phyloP scores from a whole-genome alignment of 2,329 filamentous ascomycete genomes.

The Chrysoporthe austroafricana region DNA sequence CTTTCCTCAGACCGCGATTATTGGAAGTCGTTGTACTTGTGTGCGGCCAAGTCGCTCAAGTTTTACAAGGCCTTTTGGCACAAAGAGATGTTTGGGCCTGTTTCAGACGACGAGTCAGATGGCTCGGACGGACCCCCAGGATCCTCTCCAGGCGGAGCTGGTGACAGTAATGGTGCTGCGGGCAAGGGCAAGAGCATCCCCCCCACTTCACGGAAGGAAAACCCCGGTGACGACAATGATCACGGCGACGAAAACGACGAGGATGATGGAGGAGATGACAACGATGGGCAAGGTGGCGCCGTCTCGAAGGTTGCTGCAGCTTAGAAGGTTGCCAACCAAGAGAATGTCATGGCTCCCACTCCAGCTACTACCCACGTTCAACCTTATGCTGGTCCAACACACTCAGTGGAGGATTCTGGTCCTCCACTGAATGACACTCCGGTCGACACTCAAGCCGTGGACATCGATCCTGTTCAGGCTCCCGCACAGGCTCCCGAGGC shows the following conservation, averaged over 20 bases:
- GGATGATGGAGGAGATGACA: conserved; percentile 5
- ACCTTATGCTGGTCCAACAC: background rate
- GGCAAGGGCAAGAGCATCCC: background rate
- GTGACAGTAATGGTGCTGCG: background rate
- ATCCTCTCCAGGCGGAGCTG: background rate
- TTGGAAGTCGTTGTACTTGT: background rate
- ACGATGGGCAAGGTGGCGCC: conserved; percentile 1
- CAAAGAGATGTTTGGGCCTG: background rate
- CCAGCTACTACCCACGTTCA: background rate
- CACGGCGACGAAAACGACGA: background rate
- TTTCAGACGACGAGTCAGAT: background rate
- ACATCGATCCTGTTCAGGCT: background rate
- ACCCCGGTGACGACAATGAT: background rate
- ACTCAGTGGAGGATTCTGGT: background rate
- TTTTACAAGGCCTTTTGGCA: background rate
- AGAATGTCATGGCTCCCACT: background rate
- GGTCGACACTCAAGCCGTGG: background rate
- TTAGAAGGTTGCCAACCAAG: background rate
- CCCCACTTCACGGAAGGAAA: background rate
- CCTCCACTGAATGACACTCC: background rate
- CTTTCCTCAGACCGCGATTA: background rate
- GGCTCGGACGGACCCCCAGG: background rate
- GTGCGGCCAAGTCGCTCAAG: background rate
- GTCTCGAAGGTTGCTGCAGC: background rate
- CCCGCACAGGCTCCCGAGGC: background rate